These are phyloP conservation scores for Aspergillus sp. DNA, from an alignment of 2,329 filamentous ascomycete genomes.

Conservation along the genomic window DNA sequence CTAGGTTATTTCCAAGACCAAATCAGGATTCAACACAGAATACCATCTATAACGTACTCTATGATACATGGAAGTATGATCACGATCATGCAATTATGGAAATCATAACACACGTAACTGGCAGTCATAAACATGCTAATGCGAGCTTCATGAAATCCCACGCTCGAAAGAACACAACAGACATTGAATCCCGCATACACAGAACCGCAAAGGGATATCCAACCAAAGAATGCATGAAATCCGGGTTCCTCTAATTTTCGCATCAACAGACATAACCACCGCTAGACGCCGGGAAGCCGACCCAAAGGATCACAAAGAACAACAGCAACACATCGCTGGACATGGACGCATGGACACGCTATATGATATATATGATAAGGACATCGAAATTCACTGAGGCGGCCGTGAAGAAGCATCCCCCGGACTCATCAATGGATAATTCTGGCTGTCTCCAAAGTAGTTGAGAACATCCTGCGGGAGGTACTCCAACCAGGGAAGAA, in stretches of 20 bases:
- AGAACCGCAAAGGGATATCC: neutral
- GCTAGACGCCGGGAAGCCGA: slow-evolving; percentile 9
- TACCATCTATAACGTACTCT: neutral
- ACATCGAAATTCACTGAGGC: slow-evolving; percentile 17
- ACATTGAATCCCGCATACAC: neutral
- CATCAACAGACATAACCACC: slow-evolving; percentile 6
- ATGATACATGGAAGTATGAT: neutral
- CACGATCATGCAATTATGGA: neutral
- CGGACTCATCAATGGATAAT: slow-evolving; percentile 31
- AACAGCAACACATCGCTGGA: slow-evolving; percentile 6
- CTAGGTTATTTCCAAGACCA: no score
- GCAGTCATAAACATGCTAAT: neutral
- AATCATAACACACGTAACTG: neutral
- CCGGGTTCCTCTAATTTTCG: slow-evolving; percentile 10
- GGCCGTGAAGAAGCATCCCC: slow-evolving; percentile 23
- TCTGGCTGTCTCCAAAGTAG: slow-evolving; percentile 48
- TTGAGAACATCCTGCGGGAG: slow-evolving; percentile 65
- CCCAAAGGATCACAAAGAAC: slow-evolving; percentile 4
- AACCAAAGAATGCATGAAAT: neutral
- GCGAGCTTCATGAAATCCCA: neutral
- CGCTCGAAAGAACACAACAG: neutral
- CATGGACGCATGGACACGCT: slow-evolving; percentile 9
- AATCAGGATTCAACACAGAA: no score
- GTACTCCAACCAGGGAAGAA: slow-evolving; percentile 74
- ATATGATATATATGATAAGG: slow-evolving; percentile 4